Conservation (phyloP, 192 early-diverging fungal species). For the Pecoramyces ruminantium region DNA sequence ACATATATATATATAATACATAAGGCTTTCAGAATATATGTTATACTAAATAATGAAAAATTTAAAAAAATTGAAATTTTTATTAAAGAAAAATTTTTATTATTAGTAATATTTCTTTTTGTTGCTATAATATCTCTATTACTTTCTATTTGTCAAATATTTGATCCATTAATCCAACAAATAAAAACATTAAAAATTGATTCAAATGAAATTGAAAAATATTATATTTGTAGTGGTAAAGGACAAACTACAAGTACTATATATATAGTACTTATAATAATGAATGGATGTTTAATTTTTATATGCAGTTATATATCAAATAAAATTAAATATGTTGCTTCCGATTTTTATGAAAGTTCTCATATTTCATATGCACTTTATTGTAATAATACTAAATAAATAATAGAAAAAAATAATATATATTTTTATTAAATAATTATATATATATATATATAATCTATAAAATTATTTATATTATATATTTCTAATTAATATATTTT, state of each 20-base stretch:
- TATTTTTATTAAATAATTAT: no score
- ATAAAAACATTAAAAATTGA: background rate
- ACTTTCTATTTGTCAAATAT: background rate
- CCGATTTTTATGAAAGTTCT: background rate
- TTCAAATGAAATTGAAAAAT: background rate
- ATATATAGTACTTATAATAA: background rate
- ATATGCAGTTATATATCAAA: background rate
- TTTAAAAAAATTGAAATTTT: background rate
- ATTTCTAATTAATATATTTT: no score
- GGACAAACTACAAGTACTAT: background rate
- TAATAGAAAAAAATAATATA: no score
- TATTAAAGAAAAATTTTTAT: background rate
- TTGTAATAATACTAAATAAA: background rate
- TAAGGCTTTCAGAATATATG: background rate
- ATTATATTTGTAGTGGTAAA: background rate
- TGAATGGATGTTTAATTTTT: background rate
- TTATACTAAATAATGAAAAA: background rate
- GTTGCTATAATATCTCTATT: background rate
- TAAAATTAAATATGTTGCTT: background rate
- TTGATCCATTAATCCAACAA: background rate
- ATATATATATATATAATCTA: no score
- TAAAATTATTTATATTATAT: no score
- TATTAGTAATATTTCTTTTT: background rate
- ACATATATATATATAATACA: no score
- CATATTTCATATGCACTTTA: background rate